These are phyloP conservation scores for Cochlearia excelsa DNA, from an alignment of 345 rosid species.

Conservation along the genomic window DNA sequence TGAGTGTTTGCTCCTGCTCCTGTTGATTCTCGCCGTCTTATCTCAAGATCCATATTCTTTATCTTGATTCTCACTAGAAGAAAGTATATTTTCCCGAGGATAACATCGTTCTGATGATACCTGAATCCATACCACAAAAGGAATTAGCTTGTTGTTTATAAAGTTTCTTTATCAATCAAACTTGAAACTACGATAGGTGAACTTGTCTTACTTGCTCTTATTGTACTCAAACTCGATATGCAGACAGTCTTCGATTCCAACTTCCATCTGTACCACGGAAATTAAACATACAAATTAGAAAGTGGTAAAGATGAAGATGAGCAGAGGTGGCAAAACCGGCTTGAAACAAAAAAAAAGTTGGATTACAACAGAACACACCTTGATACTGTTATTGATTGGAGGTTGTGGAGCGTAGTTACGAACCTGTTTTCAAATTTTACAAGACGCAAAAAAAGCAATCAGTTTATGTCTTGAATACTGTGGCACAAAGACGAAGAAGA, in stretches of 20 bases:
- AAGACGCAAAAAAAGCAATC: not conserved
- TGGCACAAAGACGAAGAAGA: constrained; percentile 9
- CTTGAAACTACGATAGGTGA: not conserved
- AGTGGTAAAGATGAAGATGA: constrained; percentile 1
- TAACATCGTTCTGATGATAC: constrained; percentile 95
- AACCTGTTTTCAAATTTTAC: constrained; percentile 49
- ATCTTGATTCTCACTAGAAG: constrained; percentile 98
- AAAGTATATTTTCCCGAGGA: constrained; percentile 95
- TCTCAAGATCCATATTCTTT: constrained; percentile 99
- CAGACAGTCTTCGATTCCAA: constrained; percentile 95
- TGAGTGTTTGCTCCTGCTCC: constrained; percentile 95
- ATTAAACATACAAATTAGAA: constrained; percentile 19
- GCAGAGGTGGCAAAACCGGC: not conserved
- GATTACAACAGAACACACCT: constrained; percentile 47
- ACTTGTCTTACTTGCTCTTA: constrained; percentile 80
- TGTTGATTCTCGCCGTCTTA: constrained; percentile 92
- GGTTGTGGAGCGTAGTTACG: constrained; percentile 73
- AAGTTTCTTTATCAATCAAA: not conserved
- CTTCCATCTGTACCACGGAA: constrained; percentile 82
- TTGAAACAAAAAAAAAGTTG: not conserved
- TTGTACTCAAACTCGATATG: constrained; percentile 98
- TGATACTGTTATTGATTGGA: constrained; percentile 85
- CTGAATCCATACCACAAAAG: constrained; percentile 37
- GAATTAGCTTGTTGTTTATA: not conserved
- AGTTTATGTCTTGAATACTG: not conserved